phyloP scores from a whole-genome alignment of 305 asterid genomes.

The Rubia occidens region DNA sequence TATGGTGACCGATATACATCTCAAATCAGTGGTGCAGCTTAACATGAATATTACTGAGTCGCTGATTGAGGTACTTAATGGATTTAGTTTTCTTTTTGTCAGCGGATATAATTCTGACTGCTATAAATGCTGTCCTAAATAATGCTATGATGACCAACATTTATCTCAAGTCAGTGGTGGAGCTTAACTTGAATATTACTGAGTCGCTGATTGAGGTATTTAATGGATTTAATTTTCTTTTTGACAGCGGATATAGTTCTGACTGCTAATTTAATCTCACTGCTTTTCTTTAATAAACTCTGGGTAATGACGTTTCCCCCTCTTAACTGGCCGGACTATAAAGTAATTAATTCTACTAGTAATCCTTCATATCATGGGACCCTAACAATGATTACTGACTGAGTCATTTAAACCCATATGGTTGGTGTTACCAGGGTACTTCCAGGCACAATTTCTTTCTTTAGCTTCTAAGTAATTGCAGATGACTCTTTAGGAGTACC shows the following conservation, averaged over 20 bases:
- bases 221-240: neutral
- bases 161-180: constrained; percentile 51
- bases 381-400: neutral
- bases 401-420: neutral
- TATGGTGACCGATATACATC: constrained; percentile 50
- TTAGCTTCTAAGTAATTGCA: neutral
- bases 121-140: constrained; percentile 45
- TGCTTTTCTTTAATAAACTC: neutral
- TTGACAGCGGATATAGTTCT: neutral
- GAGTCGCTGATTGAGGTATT: constrained; percentile 83
- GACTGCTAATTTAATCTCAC: neutral
- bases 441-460: too few relatives aligned
- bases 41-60: constrained; percentile 82
- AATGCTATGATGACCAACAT: constrained; percentile 53
- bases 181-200: constrained; percentile 71
- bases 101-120: neutral
- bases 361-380: neutral
- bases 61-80: constrained; percentile 60
- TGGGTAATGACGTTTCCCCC: neutral
- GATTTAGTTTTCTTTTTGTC: neutral
- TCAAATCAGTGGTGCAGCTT: constrained; percentile 59
- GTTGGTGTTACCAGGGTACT: neutral
- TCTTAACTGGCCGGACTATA: neutral
- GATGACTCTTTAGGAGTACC: neutral
- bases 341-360: neutral